Evolutionary conservation across 2,329 filamentous ascomycete genomes (phyloP), one percentile per base, ranked within the genome.

Genomic region (Epichloe amarillans): DNA sequence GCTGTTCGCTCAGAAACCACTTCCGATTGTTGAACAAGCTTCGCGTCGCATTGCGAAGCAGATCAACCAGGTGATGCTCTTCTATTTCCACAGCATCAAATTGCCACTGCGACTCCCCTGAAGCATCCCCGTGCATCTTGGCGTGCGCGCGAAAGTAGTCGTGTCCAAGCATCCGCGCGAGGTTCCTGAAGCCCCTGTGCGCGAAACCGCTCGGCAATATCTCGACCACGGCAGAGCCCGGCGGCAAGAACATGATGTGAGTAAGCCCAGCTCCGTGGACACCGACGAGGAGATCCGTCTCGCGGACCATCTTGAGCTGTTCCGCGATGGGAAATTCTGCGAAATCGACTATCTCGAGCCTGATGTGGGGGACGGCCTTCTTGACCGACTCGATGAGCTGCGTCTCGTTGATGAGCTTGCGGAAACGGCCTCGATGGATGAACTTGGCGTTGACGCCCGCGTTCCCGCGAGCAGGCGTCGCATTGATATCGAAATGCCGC

Each of bases 261-360:
- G 70, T 68, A 15, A 73, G 57, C 0, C 68, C 70, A 0, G 69
- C 69, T 41, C 71, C 71, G 56, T 73, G 70, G 2, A 70, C 64
- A 33, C 69, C 69, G 5, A 71, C 63, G 8, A 74, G 60, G 15
- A 72, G 54, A 52, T 72, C 69, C 1, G 69, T 71, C 26, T 59
- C 57, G 14, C 60, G 64, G 10, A 64, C 59, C 1, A 68, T 38
- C 8, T 54, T 50, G 5, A 72, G 42, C 56, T 72, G 70, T 36
- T 68, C 60, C 0, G 48, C 37, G 41, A 73, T 64, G 6, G 67
- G 49, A n/a, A 69, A 51, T n/a, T 56, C 50, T 0, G 64, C 64
- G 52, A 72, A 69, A 54, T 72, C 67, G 19, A 72, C 54, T 8
- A 62, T 56, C 14, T 60, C 55, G 4, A 71, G 53, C 3, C 54